A percentile compares a stretch with the other conserved stretches of the same genome.
phyloP scores from a whole-genome alignment of 192 early-diverging fungal genomes.

The Coemansia sp. region DNA sequence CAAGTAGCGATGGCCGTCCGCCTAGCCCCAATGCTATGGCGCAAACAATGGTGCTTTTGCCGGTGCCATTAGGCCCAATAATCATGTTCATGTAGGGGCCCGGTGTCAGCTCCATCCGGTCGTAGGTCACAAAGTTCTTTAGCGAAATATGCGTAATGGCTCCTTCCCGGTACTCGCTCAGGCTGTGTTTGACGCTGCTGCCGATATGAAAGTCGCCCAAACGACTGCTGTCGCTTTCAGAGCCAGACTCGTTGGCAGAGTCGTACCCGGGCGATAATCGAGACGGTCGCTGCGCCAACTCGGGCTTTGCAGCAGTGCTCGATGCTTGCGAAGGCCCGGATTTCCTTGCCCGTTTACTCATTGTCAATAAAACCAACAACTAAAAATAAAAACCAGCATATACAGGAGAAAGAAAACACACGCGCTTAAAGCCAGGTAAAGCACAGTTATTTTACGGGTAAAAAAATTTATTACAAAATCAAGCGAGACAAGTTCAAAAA shows the following conservation, averaged over 20 bases:
- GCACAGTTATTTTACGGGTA: too few relatives aligned
- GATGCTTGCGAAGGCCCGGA: neutral
- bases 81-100: conserved; percentile 98
- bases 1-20: conserved; percentile 71
- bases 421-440: too few relatives aligned
- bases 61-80: conserved; percentile 94
- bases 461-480: neutral
- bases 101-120: conserved; percentile 75
- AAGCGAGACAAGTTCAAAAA: conserved; percentile 7
- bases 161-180: conserved; percentile 20
- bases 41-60: conserved; percentile 94
- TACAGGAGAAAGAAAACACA: neutral
- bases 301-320: too few relatives aligned
- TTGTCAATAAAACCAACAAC: neutral
- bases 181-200: neutral
- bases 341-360: conserved; percentile 3
- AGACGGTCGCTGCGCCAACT: too few relatives aligned
- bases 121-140: conserved; percentile 93
- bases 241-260: too few relatives aligned
- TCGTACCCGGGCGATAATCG: too few relatives aligned
- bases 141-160: conserved; percentile 42
- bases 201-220: conserved; percentile 6
- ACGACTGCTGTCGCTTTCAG: too few relatives aligned
- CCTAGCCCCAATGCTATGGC: conserved; percentile 79
- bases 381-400: conserved; percentile 6